Conservation (phyloP, 257 asterid species). For the Ehretia macrophylla region DNA sequence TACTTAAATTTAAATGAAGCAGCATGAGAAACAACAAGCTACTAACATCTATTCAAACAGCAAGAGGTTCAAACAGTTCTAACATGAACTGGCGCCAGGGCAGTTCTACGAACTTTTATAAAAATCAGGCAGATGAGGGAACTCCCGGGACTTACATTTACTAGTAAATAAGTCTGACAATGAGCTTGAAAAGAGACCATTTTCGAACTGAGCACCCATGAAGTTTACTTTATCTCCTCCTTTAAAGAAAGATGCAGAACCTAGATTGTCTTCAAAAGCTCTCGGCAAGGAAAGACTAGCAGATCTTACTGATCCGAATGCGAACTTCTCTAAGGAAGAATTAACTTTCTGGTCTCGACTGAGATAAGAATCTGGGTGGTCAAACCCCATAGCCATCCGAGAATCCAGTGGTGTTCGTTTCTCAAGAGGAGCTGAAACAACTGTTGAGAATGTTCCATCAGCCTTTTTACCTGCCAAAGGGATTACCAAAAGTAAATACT, state of each 20-base stretch:
- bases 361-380: conserved; percentile 51
- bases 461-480: conserved; percentile 48
- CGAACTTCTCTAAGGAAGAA: conserved; percentile 43
- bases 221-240: conserved; percentile 47
- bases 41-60: background rate
- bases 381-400: conserved; percentile 45
- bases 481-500: conserved; percentile 1
- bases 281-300: conserved; percentile 58
- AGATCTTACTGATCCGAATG: conserved; percentile 49
- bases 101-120: background rate
- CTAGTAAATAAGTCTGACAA: conserved; percentile 60
- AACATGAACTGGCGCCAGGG: background rate
- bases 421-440: conserved; percentile 52
- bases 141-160: conserved; percentile 44
- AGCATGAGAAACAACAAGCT: background rate
- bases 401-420: conserved; percentile 49
- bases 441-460: conserved; percentile 42
- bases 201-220: conserved; percentile 60
- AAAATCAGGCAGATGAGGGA: conserved; percentile 7
- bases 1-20: background rate
- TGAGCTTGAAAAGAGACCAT: conserved; percentile 76
- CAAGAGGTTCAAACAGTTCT: background rate
- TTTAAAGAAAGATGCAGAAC: conserved; percentile 33
- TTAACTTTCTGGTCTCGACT: conserved; percentile 52
- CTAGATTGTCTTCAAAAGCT: conserved; percentile 46